Evolutionary conservation across 768 basidiomycete species (phyloP).

Genomic region (Tricholomella constricta): DNA sequence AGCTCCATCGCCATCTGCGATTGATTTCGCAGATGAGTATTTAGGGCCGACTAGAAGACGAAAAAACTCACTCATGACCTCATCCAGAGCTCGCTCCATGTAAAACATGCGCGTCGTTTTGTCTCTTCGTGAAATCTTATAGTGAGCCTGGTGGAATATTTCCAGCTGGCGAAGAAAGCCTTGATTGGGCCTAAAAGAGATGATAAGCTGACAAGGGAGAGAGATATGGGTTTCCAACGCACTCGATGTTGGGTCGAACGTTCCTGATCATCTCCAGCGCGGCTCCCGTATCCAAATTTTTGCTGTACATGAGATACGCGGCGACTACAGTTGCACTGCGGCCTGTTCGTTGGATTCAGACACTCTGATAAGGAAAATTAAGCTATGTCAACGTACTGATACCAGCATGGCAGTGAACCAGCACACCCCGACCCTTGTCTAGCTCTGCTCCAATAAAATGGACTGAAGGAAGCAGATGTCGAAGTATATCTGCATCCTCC

Average conservation of each 20-base stretch:
- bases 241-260: slow-evolving; percentile 74
- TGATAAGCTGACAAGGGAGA: neutral
- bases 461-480: slow-evolving; percentile 77
- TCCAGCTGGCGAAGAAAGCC: slow-evolving; percentile 82
- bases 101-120: slow-evolving; percentile 82
- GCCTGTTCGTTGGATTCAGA: slow-evolving; percentile 41
- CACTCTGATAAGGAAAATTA: neutral
- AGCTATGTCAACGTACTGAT: slow-evolving; percentile 60
- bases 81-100: slow-evolving; percentile 70
- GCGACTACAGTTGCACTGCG: slow-evolving; percentile 85
- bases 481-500: slow-evolving; percentile 74
- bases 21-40: slow-evolving; percentile 9
- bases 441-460: slow-evolving; percentile 83
- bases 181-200: slow-evolving; percentile 74
- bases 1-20: slow-evolving; percentile 73
- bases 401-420: slow-evolving; percentile 92
- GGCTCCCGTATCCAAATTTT: slow-evolving; percentile 52
- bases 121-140: slow-evolving; percentile 64
- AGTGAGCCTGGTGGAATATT: slow-evolving; percentile 74
- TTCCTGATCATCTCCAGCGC: slow-evolving; percentile 72
- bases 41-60: slow-evolving; percentile 19
- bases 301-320: slow-evolving; percentile 85
- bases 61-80: slow-evolving; percentile 71
- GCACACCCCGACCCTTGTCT: slow-evolving; percentile 71
- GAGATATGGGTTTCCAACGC: neutral